Conservation (phyloP, 345 rosid species). For the Melaleuca quinquenervia region DNA sequence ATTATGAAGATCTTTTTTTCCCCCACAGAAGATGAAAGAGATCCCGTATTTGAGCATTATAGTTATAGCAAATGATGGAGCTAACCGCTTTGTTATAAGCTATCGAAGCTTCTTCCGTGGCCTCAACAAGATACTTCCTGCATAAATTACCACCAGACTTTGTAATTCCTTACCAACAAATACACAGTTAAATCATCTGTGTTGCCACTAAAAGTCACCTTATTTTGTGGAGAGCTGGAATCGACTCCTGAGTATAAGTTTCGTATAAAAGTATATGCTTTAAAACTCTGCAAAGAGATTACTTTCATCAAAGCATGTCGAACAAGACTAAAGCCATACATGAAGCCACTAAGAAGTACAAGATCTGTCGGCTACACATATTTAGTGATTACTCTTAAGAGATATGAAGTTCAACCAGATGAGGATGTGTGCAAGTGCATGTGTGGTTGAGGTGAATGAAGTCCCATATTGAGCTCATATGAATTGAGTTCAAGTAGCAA, state of each 20-base stretch:
- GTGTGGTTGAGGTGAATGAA: not conserved
- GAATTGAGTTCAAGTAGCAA: not conserved
- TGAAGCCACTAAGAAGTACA: not conserved
- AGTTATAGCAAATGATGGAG: not conserved
- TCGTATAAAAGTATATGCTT: conserved; percentile 81
- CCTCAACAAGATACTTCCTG: conserved; percentile 90
- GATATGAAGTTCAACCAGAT: not conserved
- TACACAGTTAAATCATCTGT: not conserved
- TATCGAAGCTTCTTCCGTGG: conserved; percentile 90
- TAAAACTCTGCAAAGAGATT: conserved; percentile 40
- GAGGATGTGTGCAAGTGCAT: not conserved
- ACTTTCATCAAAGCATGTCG: not conserved
- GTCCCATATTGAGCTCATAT: not conserved
- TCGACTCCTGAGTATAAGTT: conserved; percentile 81
- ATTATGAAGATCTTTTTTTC: not conserved
- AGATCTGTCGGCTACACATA: not conserved
- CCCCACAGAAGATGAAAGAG: not conserved
- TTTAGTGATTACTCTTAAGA: not conserved
- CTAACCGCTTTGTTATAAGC: conserved; percentile 95
- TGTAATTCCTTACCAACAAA: not conserved
- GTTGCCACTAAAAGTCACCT: conserved; percentile 27
- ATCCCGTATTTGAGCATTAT: not conserved
- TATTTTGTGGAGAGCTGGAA: conserved; percentile 88
- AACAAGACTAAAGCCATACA: not conserved
- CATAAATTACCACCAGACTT: not conserved